phyloP scores from a whole-genome alignment of 1,284 basidiomycete genomes.

The Boletus subluridellus region DNA sequence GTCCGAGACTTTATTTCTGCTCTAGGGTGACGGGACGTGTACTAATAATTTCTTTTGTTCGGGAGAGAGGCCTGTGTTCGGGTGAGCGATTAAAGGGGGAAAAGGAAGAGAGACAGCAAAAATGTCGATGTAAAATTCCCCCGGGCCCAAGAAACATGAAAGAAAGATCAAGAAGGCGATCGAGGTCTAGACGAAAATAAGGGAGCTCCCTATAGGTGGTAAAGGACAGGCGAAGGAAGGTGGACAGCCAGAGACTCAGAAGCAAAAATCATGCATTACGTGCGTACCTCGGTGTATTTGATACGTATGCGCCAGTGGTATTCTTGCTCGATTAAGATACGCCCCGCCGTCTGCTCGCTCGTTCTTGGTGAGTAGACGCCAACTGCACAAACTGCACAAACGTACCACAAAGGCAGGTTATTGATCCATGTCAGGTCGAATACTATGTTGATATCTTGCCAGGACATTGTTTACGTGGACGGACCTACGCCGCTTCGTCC shows the following conservation, averaged over 20 bases:
- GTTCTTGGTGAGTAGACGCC: neutral
- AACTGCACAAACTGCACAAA: neutral
- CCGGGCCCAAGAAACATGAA: neutral
- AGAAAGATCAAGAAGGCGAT: neutral
- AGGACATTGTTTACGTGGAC: too few species aligned
- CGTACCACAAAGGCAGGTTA: neutral
- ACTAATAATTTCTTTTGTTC: neutral
- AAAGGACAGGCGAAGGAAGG: neutral
- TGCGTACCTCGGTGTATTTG: neutral
- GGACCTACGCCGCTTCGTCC: too few species aligned
- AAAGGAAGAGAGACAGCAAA: neutral
- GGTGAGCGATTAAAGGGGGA: neutral
- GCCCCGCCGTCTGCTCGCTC: neutral
- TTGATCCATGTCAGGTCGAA: neutral
- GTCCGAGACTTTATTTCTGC: neutral
- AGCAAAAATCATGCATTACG: neutral
- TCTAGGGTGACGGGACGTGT: neutral
- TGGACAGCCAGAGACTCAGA: neutral
- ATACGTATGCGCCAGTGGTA: neutral
- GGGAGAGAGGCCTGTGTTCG: neutral
- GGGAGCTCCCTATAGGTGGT: too few species aligned
- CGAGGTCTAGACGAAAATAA: neutral
- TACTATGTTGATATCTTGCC: too few species aligned
- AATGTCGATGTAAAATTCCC: too few species aligned
- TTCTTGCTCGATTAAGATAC: neutral